Evolutionary conservation across 2,329 filamentous ascomycete species (phyloP).

Genomic region (Reticulascus tulasneorum): DNA sequence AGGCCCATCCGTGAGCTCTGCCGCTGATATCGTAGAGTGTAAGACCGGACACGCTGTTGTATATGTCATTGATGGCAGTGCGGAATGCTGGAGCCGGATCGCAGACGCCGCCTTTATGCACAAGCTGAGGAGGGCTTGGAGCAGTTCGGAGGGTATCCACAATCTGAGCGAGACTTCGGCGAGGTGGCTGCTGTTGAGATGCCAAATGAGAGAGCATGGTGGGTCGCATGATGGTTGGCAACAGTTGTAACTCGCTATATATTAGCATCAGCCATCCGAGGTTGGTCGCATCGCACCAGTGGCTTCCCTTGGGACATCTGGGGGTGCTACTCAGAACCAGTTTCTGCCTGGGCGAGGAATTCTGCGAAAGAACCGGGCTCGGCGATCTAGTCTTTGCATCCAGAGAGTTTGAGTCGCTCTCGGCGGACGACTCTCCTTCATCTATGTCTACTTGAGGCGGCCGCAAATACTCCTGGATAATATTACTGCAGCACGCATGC

Average conservation of each 20-base stretch:
- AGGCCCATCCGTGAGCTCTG: conserved; percentile 44
- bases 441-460: not conserved
- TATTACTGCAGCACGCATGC: conserved; percentile 37
- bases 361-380: not conserved
- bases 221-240: conserved; percentile 35
- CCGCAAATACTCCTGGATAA: conserved; percentile 43
- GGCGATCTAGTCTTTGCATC: not conserved
- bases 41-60: conserved; percentile 45
- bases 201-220: conserved; percentile 14
- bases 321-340: conserved; percentile 33
- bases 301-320: conserved; percentile 46
- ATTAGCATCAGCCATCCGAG: conserved; percentile 52
- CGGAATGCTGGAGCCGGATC: conserved; percentile 46
- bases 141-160: conserved; percentile 39
- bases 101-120: conserved; percentile 40
- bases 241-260: conserved; percentile 42
- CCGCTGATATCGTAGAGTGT: conserved; percentile 47
- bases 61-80: conserved; percentile 44
- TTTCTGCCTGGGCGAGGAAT: conserved; percentile 12
- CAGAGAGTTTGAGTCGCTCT: not conserved
- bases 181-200: conserved; percentile 20
- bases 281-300: conserved; percentile 48
- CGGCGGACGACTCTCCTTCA: not conserved
- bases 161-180: conserved; percentile 40
- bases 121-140: conserved; percentile 37